Evolutionary conservation across 148 eudicot genomes (phyloP).

Genomic region (Chenopodium berlandieri): DNA sequence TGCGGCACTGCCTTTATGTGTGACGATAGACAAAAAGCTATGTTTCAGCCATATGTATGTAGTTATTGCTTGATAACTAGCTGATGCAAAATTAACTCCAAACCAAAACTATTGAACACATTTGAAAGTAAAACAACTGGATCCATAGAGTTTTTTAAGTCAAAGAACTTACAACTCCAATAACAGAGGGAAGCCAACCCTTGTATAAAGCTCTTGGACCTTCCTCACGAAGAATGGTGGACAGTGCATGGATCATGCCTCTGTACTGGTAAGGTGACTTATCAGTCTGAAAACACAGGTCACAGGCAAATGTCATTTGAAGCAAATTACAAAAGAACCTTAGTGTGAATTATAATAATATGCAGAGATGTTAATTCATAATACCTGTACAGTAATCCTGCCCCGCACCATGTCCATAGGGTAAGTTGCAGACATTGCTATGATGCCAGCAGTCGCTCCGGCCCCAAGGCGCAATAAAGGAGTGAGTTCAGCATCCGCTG

Average conservation of each 20-base stretch:
- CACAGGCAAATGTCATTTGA: conserved; percentile 11
- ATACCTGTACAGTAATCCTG: conserved; percentile 87
- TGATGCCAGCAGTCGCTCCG: conserved; percentile 93
- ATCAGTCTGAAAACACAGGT: conserved; percentile 53
- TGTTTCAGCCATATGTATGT: background rate
- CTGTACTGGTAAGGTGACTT: conserved; percentile 77
- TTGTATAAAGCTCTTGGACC: conserved; percentile 86
- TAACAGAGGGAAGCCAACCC: conserved; percentile 96
- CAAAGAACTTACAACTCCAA: conserved; percentile 69
- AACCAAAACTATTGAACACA: background rate
- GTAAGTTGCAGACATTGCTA: conserved; percentile 95
- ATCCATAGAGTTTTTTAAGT: conserved; percentile 2
- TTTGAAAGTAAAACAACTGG: background rate
- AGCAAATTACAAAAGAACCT: background rate
- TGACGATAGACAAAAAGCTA: background rate
- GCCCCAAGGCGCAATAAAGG: conserved; percentile 86
- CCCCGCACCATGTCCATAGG: conserved; percentile 95
- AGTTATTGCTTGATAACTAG: background rate
- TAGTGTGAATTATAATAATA: background rate
- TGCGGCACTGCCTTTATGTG: background rate
- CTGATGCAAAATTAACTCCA: background rate
- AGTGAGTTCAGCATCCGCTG: conserved; percentile 87
- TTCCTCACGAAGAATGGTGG: conserved; percentile 82
- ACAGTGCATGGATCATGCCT: conserved; percentile 87
- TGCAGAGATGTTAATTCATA: background rate